These are phyloP conservation scores for Pestalotiopsis sp. DNA, from an alignment of 2,329 filamentous ascomycete genomes.

Conservation along the genomic window DNA sequence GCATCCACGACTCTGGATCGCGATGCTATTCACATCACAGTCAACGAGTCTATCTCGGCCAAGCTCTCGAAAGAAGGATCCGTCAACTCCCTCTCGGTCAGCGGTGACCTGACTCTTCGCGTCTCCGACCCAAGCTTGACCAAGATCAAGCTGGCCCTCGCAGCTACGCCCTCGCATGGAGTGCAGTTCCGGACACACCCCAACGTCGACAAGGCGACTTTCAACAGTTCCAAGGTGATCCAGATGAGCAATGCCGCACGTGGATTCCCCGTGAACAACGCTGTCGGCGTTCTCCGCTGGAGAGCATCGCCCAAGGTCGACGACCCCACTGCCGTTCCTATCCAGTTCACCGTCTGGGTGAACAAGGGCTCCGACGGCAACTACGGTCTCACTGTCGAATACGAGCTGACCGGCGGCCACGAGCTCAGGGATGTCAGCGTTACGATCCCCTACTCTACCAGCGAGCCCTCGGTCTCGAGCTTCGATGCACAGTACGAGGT, in stretches of 20 bases:
- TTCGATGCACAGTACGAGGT: constrained; percentile 96
- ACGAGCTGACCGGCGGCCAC: constrained; percentile 84
- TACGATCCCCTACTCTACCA: constrained; percentile 81
- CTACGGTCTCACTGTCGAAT: constrained; percentile 92
- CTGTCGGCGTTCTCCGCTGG: constrained; percentile 92
- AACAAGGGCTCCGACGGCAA: constrained; percentile 82
- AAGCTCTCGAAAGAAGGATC: constrained; percentile 87
- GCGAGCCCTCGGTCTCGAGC: constrained; percentile 86
- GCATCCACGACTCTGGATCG: constrained; percentile 72
- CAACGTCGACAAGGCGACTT: constrained; percentile 89
- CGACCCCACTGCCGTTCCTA: constrained; percentile 79
- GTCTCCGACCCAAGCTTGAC: constrained; percentile 88
- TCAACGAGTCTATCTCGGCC: constrained; percentile 89
- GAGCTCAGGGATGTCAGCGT: constrained; percentile 83
- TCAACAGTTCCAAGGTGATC: constrained; percentile 80
- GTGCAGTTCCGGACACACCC: constrained; percentile 95
- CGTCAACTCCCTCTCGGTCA: constrained; percentile 84
- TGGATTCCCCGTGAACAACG: constrained; percentile 93
- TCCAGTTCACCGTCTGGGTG: constrained; percentile 97
- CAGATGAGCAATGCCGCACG: constrained; percentile 88
- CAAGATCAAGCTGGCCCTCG: constrained; percentile 85
- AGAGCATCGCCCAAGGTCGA: constrained; percentile 81
- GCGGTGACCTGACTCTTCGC: constrained; percentile 87
- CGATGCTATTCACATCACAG: constrained; percentile 84
- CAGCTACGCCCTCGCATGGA: constrained; percentile 75